Conservation (phyloP, 306 rosid species). For the Datisca glomerata region DNA sequence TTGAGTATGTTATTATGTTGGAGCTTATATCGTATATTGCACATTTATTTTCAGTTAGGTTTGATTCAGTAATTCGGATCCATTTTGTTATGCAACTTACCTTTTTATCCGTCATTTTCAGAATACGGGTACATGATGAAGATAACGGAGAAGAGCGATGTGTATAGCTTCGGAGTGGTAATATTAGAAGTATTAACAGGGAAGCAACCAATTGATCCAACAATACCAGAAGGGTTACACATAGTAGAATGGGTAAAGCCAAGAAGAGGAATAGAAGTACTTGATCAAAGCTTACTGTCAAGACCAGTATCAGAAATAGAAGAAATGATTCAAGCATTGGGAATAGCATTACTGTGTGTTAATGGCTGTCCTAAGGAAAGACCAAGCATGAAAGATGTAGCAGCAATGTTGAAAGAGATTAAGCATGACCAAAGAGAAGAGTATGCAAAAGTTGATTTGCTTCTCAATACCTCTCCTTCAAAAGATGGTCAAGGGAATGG, state of each 20-base stretch:
- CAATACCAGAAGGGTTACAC: conserved; percentile 75
- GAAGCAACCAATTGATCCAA: conserved; percentile 97
- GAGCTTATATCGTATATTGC: too few relatives aligned
- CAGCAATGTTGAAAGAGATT: conserved; percentile 83
- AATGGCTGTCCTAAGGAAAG: conserved; percentile 74
- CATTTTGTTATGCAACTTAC: conserved; percentile 2
- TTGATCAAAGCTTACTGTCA: conserved; percentile 49
- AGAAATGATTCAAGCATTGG: conserved; percentile 83
- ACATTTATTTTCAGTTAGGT: too few relatives aligned
- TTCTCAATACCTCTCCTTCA: conserved; percentile 61
- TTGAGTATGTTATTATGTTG: too few relatives aligned
- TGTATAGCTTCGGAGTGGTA: conserved; percentile 80
- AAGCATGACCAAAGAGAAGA: conserved; percentile 80
- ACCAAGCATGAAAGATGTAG: conserved; percentile 90
- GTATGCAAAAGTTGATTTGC: conserved; percentile 74
- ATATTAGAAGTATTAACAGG: conserved; percentile 81
- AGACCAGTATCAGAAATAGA: conserved; percentile 72
- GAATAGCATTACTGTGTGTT: conserved; percentile 82
- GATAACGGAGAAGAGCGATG: conserved; percentile 62
- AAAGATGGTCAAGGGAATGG: conserved; percentile 10
- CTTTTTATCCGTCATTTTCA: conserved; percentile 19
- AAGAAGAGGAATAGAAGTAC: conserved; percentile 55
- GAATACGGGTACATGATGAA: conserved; percentile 95
- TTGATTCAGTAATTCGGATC: too few relatives aligned
- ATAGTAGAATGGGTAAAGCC: conserved; percentile 91